These are phyloP conservation scores for Umbellularia californica DNA, from an alignment of 164 flowering plant genomes.

Conservation along the genomic window DNA sequence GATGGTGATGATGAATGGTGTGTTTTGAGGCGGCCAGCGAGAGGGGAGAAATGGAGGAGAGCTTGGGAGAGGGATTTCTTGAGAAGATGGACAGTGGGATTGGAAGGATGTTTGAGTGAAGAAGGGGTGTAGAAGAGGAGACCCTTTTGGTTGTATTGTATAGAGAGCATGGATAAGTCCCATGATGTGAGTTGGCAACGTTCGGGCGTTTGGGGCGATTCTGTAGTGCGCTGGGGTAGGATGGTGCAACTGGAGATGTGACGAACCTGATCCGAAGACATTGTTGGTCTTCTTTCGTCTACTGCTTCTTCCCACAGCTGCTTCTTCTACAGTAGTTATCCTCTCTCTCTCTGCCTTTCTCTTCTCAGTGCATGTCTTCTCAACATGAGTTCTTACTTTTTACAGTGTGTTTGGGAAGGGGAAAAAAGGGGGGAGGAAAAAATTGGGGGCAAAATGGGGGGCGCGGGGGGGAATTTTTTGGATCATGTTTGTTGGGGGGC, in stretches of 20 bases:
- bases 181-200: slow-evolving; percentile 20
- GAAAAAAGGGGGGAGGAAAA: too few relatives aligned
- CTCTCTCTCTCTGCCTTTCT: too few relatives aligned
- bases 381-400: too few relatives aligned
- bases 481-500: too few relatives aligned
- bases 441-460: too few relatives aligned
- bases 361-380: too few relatives aligned
- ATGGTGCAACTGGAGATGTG: neutral
- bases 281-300: too few relatives aligned
- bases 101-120: neutral
- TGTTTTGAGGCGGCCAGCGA: slow-evolving; percentile 29
- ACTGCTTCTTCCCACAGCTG: too few relatives aligned
- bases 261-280: neutral
- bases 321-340: too few relatives aligned
- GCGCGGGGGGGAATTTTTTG: too few relatives aligned
- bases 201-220: neutral
- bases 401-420: too few relatives aligned
- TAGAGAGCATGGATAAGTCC: slow-evolving; percentile 30
- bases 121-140: slow-evolving; percentile 33
- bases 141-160: slow-evolving; percentile 39
- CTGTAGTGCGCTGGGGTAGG: neutral
- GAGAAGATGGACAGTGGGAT: slow-evolving; percentile 7
- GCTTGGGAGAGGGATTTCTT: slow-evolving; percentile 23
- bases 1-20: slow-evolving; percentile 1
- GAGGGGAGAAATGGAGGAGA: slow-evolving; percentile 24